Conservation (phyloP, 345 rosid species). For the Raphanus sativus region DNA sequence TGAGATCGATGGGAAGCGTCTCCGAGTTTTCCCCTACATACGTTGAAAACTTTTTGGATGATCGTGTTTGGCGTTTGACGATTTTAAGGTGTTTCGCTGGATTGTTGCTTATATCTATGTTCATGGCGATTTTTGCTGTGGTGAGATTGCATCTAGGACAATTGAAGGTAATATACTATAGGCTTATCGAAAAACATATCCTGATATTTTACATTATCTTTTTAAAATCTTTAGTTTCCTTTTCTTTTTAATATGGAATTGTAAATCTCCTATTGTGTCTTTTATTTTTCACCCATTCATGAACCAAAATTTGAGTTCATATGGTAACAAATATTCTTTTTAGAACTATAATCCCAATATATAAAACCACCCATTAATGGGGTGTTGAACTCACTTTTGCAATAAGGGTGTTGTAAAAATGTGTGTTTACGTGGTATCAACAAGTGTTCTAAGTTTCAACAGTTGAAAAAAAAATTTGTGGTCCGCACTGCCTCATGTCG, state of each 20-base stretch:
- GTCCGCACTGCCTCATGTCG: too few relatives aligned
- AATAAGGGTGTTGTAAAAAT: too few relatives aligned
- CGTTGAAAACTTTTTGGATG: not conserved
- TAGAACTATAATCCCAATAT: not conserved
- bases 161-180: not conserved
- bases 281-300: not conserved
- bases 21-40: not conserved
- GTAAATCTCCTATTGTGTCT: not conserved
- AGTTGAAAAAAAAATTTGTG: too few relatives aligned
- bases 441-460: too few relatives aligned
- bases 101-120: not conserved
- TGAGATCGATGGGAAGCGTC: slow-evolving; percentile 1
- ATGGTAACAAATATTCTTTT: not conserved
- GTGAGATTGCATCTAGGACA: not conserved
- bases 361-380: too few relatives aligned
- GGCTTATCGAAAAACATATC: not conserved
- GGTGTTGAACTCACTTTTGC: too few relatives aligned
- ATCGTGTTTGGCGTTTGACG: not conserved
- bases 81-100: not conserved
- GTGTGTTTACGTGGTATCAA: too few relatives aligned
- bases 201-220: not conserved
- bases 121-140: not conserved
- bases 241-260: not conserved
- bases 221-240: not conserved
- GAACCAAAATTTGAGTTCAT: not conserved